Conservation (phyloP, 495 filamentous ascomycete species). For the Glonium stellatum region DNA sequence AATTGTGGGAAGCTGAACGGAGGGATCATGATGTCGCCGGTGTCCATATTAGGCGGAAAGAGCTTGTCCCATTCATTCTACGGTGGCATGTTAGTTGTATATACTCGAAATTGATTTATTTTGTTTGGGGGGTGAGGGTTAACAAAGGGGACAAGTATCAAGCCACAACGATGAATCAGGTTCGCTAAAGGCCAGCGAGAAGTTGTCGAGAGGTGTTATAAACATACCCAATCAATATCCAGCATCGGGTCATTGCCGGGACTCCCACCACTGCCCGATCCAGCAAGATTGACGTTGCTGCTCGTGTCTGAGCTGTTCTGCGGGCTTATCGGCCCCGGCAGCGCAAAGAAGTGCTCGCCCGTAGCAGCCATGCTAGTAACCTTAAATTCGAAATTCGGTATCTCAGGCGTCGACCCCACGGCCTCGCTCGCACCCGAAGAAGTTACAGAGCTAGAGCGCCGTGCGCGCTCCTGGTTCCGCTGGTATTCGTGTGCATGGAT, state of each 20-base stretch:
- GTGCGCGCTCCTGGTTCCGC: not conserved
- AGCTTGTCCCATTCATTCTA: conserved; percentile 27
- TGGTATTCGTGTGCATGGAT: conserved; percentile 1
- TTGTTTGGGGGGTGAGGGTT: too few relatives aligned
- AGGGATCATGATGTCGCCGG: conserved; percentile 19
- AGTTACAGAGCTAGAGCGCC: not conserved
- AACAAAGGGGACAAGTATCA: too few relatives aligned
- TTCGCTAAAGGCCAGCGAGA: too few relatives aligned
- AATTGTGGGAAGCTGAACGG: conserved; percentile 24
- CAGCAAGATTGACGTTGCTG: not conserved
- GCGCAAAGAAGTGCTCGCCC: not conserved
- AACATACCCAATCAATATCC: conserved; percentile 32
- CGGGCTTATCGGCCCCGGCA: not conserved
- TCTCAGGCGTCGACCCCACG: not conserved
- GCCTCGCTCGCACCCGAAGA: not conserved
- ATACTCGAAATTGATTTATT: too few relatives aligned
- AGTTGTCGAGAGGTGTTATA: too few relatives aligned
- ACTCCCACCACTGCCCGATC: not conserved
- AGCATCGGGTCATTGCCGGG: conserved; percentile 13
- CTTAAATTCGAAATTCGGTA: not conserved
- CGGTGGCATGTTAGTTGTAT: too few relatives aligned
- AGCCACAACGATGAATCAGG: too few relatives aligned
- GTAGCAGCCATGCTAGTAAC: not conserved
- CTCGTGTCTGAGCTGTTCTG: not conserved
- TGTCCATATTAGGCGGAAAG: conserved; percentile 16